Conservation (phyloP, 768 basidiomycete species). For the Imleria badia region DNA sequence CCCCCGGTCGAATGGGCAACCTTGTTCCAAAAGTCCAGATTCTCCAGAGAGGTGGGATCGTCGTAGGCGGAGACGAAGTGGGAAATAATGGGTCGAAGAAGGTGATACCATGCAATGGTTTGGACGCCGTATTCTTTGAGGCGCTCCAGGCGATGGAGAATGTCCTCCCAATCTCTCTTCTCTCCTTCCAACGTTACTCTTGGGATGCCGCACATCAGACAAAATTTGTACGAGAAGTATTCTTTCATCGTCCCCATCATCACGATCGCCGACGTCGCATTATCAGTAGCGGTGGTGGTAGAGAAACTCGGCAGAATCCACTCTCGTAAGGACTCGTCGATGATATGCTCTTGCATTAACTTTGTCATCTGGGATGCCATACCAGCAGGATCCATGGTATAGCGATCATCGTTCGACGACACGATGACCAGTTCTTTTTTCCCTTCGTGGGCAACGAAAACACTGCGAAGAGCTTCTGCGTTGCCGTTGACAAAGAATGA, state of each 20-base stretch:
- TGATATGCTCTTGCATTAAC: conserved; percentile 4
- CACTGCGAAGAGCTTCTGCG: conserved; percentile 27
- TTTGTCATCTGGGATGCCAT: conserved; percentile 10
- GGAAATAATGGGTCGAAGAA: conserved; percentile 29
- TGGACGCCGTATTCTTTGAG: conserved; percentile 34
- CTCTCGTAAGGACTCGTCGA: conserved; percentile 21
- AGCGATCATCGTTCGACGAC: too few relatives aligned
- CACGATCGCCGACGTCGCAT: conserved; percentile 31
- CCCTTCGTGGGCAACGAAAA: conserved; percentile 20
- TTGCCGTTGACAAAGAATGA: conserved; percentile 37
- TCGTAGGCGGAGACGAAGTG: too few relatives aligned
- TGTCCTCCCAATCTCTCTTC: conserved; percentile 32
- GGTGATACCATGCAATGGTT: conserved; percentile 20
- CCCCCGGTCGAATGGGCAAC: too few relatives aligned
- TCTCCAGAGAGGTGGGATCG: too few relatives aligned
- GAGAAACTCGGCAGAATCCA: conserved; percentile 25
- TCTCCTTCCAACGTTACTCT: conserved; percentile 11
- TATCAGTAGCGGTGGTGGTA: conserved; percentile 38
- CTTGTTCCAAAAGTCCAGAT: too few relatives aligned
- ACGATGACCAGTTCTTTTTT: conserved; percentile 24
- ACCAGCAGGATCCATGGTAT: conserved; percentile 28
- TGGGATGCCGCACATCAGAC: not conserved
- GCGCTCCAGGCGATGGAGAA: conserved; percentile 37
- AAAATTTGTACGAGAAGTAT: conserved; percentile 28
- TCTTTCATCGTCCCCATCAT: conserved; percentile 41